Evolutionary conservation across 768 basidiomycete species (phyloP), one percentile per base, ranked within the genome.

Genomic region (Chalciporus chontae): DNA sequence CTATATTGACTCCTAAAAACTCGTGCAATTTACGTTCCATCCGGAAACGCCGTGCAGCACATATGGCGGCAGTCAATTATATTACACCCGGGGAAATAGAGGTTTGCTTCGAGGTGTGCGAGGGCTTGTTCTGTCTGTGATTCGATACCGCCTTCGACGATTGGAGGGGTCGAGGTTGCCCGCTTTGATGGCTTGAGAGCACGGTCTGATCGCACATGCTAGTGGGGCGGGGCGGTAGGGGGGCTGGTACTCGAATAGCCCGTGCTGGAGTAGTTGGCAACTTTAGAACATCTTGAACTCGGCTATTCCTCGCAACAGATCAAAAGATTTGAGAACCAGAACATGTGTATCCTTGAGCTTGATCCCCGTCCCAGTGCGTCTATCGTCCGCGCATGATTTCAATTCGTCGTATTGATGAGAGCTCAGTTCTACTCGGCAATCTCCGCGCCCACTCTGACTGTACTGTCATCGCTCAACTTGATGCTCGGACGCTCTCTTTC

Each of bases 101-200:
- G 76, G 52, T 98, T 82, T 11, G 83, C 82, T 56, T 81, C 78
- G 65, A 97, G 74, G 73, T 98, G 97, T 64, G 83, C 81, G 59
- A 99, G 76, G 9, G 85, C 89, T 67, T 94, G 93, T 48, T 77
- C 72, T 8, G 93, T 81, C 67, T 98, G 62, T 27, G 50, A 49
- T 21, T 52, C 32, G 40, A 94, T 77, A 13, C 89, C 89, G 19
- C 84, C 85, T 23, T 70, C 66, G 48, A 36, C 15, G 34, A 36
- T n/a, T n/a, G n/a, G 34, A n/a, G 34, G 34, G 15, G n/a, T 87
- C 80, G 51, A 93, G 78, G 58, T 89, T 82, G 44, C 88, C 88
- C 45, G 79, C 77, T 63, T 87, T 88, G 71, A 94, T 80, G 4
- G 84, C 94, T 72, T 95, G 89, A 2, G 82, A 84, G 71, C 95